A percentile compares a stretch with the other conserved stretches of the same genome.
phyloP scores from a whole-genome alignment of 192 early-diverging fungal genomes.

The Backusella tarrabulga region DNA sequence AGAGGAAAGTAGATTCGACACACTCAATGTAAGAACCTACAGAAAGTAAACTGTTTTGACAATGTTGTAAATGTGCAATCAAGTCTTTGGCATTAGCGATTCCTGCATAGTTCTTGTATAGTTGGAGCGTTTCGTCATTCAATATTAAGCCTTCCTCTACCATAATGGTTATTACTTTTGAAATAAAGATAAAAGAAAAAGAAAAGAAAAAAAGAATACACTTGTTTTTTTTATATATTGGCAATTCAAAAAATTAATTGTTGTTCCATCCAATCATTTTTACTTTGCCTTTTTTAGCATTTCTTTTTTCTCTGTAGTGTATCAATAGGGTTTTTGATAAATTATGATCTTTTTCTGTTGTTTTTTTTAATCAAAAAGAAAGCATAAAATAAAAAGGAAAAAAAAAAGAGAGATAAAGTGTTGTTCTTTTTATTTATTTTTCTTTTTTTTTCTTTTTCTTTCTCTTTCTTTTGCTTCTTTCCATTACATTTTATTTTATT shows the following conservation, averaged over 20 bases:
- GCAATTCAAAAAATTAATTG: background rate
- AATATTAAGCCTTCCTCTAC: background rate
- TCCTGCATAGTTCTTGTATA: conserved; percentile 15
- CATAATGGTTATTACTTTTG: background rate
- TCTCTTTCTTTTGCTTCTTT: background rate
- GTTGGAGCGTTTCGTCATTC: background rate
- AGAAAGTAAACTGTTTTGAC: background rate
- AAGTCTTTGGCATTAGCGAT: background rate
- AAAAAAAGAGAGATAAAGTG: too few species aligned
- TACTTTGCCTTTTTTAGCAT: background rate
- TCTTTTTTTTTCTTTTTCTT: background rate
- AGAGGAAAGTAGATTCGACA: too few species aligned
- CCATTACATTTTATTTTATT: background rate
- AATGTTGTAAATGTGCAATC: background rate
- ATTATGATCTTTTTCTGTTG: background rate
- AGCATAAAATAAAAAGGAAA: background rate
- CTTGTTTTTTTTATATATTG: background rate
- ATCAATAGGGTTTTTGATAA: background rate
- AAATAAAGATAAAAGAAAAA: background rate
- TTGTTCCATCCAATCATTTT: background rate
- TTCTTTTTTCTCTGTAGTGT: too few species aligned
- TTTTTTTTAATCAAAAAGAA: background rate
- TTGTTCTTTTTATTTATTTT: background rate
- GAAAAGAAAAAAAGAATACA: background rate
- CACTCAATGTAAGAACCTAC: background rate